These are phyloP conservation scores for Tephrocybe sp. DNA, from an alignment of 768 basidiomycete genomes.

Conservation along the genomic window DNA sequence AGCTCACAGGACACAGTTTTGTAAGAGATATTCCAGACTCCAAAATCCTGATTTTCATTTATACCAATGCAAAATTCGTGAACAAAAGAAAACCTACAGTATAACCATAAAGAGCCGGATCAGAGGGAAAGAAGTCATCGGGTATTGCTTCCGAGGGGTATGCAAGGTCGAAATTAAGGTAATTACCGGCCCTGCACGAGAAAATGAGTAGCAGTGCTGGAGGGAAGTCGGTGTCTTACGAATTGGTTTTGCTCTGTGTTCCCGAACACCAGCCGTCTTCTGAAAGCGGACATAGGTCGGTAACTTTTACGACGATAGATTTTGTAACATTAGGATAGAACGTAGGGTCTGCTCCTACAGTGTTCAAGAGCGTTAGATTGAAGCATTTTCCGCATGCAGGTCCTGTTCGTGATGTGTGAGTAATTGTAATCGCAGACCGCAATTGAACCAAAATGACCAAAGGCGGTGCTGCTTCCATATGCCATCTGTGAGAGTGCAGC, in stretches of 20 bases:
- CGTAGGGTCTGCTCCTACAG: constrained; percentile 62
- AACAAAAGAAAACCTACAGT: constrained; percentile 21
- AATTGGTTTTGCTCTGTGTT: constrained; percentile 56
- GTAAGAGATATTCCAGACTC: constrained; percentile 83
- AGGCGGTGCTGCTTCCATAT: constrained; percentile 69
- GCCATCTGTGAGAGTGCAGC: constrained; percentile 80
- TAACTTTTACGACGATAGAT: constrained; percentile 72
- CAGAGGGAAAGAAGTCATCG: constrained; percentile 70
- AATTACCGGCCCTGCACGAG: constrained; percentile 53
- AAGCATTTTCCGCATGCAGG: constrained; percentile 80
- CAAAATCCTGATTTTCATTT: constrained; percentile 59
- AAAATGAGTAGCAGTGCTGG: not conserved
- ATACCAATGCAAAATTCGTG: not conserved
- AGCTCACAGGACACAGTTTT: constrained; percentile 56
- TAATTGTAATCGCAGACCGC: not conserved
- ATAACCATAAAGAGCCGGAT: constrained; percentile 63
- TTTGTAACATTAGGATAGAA: constrained; percentile 63
- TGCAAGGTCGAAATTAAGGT: constrained; percentile 81
- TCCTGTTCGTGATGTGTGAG: constrained; percentile 33
- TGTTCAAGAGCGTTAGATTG: constrained; percentile 69
- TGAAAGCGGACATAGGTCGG: constrained; percentile 73
- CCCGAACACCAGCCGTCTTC: constrained; percentile 69
- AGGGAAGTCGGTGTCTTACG: constrained; percentile 40
- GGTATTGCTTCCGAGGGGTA: constrained; percentile 74
- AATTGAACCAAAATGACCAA: constrained; percentile 34